Evolutionary conservation across 805 yeast species (phyloP).

Genomic region (Saccharomycopsis sp.): DNA sequence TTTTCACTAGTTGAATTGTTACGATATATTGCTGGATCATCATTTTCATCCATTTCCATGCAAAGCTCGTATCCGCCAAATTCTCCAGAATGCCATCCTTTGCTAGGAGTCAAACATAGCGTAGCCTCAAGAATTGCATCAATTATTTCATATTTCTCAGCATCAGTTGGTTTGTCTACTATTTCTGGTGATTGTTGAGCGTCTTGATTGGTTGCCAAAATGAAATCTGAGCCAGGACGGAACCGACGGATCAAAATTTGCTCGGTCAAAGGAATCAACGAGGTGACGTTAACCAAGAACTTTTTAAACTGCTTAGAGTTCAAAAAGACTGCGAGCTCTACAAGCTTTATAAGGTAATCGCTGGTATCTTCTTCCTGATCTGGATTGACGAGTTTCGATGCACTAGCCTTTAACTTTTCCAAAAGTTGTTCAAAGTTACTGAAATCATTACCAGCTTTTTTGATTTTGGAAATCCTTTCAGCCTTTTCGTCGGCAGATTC

Average conservation of each 20-base stretch:
- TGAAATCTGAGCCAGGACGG: constrained; percentile 92
- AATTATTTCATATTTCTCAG: constrained; percentile 25
- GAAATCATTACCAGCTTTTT: constrained; percentile 4
- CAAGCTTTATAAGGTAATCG: constrained; percentile 36
- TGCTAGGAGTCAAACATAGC: constrained; percentile 70
- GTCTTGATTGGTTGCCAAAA: constrained; percentile 68
- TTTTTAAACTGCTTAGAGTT: constrained; percentile 56
- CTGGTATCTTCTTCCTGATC: constrained; percentile 16
- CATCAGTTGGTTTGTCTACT: constrained; percentile 10
- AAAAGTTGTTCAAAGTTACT: constrained; percentile 7
- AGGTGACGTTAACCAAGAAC: constrained; percentile 62
- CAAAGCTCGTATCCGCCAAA: constrained; percentile 91
- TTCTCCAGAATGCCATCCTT: constrained; percentile 85
- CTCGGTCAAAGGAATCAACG: constrained; percentile 53
- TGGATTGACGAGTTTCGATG: constrained; percentile 22
- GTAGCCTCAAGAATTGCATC: constrained; percentile 70
- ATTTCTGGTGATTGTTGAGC: constrained; percentile 20
- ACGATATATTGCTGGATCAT: constrained; percentile 72
- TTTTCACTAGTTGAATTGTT: constrained; percentile 43
- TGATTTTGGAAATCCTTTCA: constrained; percentile 20
- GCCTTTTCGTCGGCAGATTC: constrained; percentile 10
- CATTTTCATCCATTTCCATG: constrained; percentile 54
- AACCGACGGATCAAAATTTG: constrained; percentile 75
- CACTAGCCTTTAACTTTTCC: constrained; percentile 8
- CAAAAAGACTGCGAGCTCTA: constrained; percentile 51